Percentiles rank a stretch among this genome's conserved stretches.
Conservation (phyloP, 2,329 filamentous ascomycete species). For the Phaeosphaeriaceae sp. region DNA sequence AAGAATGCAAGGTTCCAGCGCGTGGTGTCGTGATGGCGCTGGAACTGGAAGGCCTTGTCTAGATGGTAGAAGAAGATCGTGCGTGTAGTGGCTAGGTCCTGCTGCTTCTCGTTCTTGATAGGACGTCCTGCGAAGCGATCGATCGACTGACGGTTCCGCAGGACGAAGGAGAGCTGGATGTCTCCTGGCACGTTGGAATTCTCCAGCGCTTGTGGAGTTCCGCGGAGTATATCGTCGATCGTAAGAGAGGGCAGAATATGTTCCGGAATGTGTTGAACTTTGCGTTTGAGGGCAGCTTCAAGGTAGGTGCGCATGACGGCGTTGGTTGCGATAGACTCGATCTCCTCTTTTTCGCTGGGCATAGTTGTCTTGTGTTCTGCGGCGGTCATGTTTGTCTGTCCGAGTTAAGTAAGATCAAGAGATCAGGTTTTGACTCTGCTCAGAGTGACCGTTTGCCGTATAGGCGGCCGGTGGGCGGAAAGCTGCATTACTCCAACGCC, state of each 20-base stretch:
- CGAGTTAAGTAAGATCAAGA: background rate
- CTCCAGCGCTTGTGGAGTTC: constrained; percentile 5
- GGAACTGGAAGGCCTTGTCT: constrained; percentile 23
- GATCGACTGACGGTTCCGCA: constrained; percentile 20
- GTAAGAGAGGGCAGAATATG: constrained; percentile 14
- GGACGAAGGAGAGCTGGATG: constrained; percentile 29
- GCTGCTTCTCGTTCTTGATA: constrained; percentile 16
- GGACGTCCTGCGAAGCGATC: constrained; percentile 7
- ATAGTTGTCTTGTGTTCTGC: too few relatives aligned
- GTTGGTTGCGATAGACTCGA: background rate
- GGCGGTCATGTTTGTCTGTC: background rate
- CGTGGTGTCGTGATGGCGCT: constrained; percentile 27
- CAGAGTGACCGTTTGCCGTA: background rate
- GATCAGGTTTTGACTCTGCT: background rate
- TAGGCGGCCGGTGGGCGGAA: background rate
- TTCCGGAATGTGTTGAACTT: constrained; percentile 17
- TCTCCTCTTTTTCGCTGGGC: too few relatives aligned
- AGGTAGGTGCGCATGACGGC: background rate
- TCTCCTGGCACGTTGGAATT: constrained; percentile 24
- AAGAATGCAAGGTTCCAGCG: constrained; percentile 33
- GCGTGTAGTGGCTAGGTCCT: constrained; percentile 18
- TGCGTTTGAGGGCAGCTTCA: constrained; percentile 10
- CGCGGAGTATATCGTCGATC: constrained; percentile 15
- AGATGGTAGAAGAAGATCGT: constrained; percentile 35
- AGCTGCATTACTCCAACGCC: background rate